Base-by-base conservation (phyloP, 106 monocot genomes). In the Hemerocallis citrina region DNA sequence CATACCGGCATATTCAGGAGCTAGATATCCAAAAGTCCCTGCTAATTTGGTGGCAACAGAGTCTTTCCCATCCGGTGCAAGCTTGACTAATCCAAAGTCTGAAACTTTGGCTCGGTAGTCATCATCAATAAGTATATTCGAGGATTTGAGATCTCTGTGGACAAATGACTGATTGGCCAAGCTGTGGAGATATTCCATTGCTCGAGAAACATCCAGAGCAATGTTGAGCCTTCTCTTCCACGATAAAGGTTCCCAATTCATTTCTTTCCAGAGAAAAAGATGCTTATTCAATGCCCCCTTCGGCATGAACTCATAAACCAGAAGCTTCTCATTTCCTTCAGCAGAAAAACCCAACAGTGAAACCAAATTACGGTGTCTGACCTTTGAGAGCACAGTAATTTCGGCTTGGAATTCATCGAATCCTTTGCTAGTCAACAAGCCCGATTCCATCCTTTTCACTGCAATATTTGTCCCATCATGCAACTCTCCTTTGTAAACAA, bases 1-100 rank as follows among this genome's bases (percentile, higher is more conserved):
- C 57, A 35, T 84, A 79, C 84, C 75, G 12, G 84, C 84, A 69
- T 85, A 85, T 52, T 85, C 84, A n/a, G 84, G 84, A 66, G 84
- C 84, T 2, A 85, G 50, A 63, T 85, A 85, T 17, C 84, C 84
- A 66, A 85, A 85, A 27, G 84, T 85, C 3, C 84, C 84, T 24
- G 84, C 84, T 43, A 85, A 76, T 34, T 65, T 72, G 4, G 84
- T 85, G 1, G 57, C 84, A 16, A 85, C 72, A 22, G 84, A 76
- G 35, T 69, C 27, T 20, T 79, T 72, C 16, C 76, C 84, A 62
- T 85, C 69, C 10, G 84, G 84, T 9, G 79, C 77, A 61, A 85
- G 84, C 54, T 79, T 85, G 2, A 76, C 84, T 10, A 85, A 62
- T 9, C 84, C 84, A 70, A 85, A 85, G 34, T 85, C 84, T 5